A percentile compares a stretch with the other conserved stretches of the same genome.
These are phyloP conservation scores for Penicillium verhagenii DNA, from an alignment of 495 filamentous ascomycete species.

Conservation along the genomic window DNA sequence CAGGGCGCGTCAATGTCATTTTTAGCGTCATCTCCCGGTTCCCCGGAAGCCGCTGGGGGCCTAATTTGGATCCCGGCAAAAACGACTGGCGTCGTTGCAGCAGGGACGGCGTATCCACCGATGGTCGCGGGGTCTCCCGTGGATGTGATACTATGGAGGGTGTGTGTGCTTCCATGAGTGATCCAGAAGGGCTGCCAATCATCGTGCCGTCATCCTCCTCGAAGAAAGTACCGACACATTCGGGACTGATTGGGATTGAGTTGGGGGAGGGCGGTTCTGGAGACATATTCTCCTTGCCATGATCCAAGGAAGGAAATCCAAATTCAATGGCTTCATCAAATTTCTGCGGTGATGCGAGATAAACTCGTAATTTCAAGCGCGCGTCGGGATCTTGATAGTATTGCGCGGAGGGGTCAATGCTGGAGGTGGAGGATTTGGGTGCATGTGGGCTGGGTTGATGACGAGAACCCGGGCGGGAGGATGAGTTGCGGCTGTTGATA, in stretches of 20 bases:
- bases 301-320: slow-evolving; percentile 71
- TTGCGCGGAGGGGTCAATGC: slow-evolving; percentile 69
- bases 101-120: slow-evolving; percentile 14
- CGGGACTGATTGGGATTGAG: slow-evolving; percentile 1
- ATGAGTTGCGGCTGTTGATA: slow-evolving; percentile 42
- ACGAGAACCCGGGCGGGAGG: slow-evolving; percentile 33
- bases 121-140: slow-evolving; percentile 15
- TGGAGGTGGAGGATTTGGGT: slow-evolving; percentile 46
- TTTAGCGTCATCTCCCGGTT: slow-evolving; percentile 87
- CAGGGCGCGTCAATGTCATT: slow-evolving; percentile 90
- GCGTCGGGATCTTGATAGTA: slow-evolving; percentile 93
- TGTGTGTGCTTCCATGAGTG: slow-evolving; percentile 13
- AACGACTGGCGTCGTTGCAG: slow-evolving; percentile 21
- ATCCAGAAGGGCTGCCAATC: slow-evolving; percentile 22
- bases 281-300: slow-evolving; percentile 33
- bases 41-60: slow-evolving; percentile 20
- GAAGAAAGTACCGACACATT: slow-evolving; percentile 42
- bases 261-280: slow-evolving; percentile 16
- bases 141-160: slow-evolving; percentile 1
- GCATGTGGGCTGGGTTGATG: slow-evolving; percentile 25
- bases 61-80: slow-evolving; percentile 16
- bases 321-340: slow-evolving; percentile 95
- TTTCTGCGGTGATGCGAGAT: slow-evolving; percentile 86
- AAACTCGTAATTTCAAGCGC: slow-evolving; percentile 81
- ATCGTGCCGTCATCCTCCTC: slow-evolving; percentile 43